phyloP scores from a whole-genome alignment of 2,329 filamentous ascomycete genomes.

The Botrytis sinoallii region DNA sequence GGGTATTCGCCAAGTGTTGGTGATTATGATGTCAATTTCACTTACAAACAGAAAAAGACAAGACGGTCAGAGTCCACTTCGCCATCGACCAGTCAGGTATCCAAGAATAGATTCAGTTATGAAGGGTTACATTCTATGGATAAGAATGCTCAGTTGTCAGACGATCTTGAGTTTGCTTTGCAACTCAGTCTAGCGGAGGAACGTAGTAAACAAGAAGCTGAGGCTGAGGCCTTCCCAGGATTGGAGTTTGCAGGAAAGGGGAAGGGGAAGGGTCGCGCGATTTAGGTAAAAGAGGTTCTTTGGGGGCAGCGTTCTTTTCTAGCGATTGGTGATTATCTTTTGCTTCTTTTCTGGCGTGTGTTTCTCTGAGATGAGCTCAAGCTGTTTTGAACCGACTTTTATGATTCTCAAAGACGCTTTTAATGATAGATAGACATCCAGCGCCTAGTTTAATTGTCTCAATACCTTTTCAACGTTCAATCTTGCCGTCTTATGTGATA shows the following conservation, averaged over 20 bases:
- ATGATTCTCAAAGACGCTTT: neutral
- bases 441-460: neutral
- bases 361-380: neutral
- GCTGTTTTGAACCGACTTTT: neutral
- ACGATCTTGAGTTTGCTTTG: constrained; percentile 59
- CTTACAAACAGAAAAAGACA: constrained; percentile 46
- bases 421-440: neutral
- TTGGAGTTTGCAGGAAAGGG: constrained; percentile 1
- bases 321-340: neutral
- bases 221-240: constrained; percentile 1
- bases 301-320: neutral
- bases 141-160: constrained; percentile 35
- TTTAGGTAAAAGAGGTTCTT: neutral
- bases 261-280: constrained; percentile 15
- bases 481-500: neutral
- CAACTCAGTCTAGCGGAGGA: constrained; percentile 59
- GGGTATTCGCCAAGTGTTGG: constrained; percentile 46
- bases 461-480: neutral
- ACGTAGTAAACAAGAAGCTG: constrained; percentile 34
- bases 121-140: neutral
- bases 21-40: constrained; percentile 52
- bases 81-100: constrained; percentile 38
- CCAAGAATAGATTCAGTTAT: constrained; percentile 23
- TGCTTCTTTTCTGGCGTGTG: neutral
- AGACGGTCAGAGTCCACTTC: constrained; percentile 42